phyloP scores from a whole-genome alignment of 352 stramenopile genomes.

The Achlya hypogyna region DNA sequence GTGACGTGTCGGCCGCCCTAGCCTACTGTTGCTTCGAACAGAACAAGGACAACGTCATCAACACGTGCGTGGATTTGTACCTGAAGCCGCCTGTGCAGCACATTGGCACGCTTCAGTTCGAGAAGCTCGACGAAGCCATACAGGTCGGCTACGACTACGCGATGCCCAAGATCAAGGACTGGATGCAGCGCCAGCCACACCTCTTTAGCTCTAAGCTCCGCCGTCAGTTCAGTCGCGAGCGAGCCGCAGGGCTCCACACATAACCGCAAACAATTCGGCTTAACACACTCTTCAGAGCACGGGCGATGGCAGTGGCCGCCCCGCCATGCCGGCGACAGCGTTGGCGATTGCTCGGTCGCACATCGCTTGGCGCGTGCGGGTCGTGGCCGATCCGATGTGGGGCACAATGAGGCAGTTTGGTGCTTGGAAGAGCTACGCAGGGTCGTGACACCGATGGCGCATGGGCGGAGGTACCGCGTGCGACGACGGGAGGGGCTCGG shows the following conservation, averaged over 20 bases:
- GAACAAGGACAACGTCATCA: conserved; percentile 76
- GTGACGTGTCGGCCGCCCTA: conserved; percentile 81
- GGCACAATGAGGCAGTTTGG: conserved; percentile 56
- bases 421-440: conserved; percentile 33
- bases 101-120: conserved; percentile 87
- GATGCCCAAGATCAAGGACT: conserved; percentile 32
- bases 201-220: conserved; percentile 1
- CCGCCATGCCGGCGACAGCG: conserved; percentile 38
- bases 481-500: conserved; percentile 78
- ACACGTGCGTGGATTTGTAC: conserved; percentile 82
- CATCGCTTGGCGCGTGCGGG: conserved; percentile 53
- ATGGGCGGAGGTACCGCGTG: conserved; percentile 53
- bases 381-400: conserved; percentile 36
- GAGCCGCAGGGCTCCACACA: not conserved
- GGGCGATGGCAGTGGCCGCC: conserved; percentile 30
- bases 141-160: conserved; percentile 77
- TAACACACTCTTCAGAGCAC: no score
- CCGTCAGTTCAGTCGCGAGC: not conserved
- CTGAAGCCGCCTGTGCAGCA: conserved; percentile 81
- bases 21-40: conserved; percentile 87
- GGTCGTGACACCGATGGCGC: not conserved
- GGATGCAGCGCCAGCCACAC: conserved; percentile 14
- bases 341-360: conserved; percentile 58
- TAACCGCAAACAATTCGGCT: not conserved
- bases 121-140: conserved; percentile 89